Evolutionary conservation across 352 stramenopile genomes (phyloP).

Genomic region (Elongisporangium undulatum): DNA sequence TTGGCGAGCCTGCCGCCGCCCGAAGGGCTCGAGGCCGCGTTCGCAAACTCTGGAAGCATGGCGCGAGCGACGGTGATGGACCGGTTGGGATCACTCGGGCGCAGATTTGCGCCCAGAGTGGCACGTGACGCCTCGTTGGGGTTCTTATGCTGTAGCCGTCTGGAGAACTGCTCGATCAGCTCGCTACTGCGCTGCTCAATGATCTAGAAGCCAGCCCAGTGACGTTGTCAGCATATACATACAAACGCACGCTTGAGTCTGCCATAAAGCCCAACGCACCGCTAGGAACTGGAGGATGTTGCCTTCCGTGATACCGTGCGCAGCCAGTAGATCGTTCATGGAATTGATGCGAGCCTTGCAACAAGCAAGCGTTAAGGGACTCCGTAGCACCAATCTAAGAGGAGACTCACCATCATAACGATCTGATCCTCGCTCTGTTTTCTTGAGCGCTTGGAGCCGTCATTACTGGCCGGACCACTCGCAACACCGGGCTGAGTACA

Average conservation of each 20-base stretch:
- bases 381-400: too few species aligned
- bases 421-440: conserved; percentile 78
- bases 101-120: conserved; percentile 56
- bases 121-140: conserved; percentile 43
- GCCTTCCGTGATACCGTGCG: conserved; percentile 73
- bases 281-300: conserved; percentile 82
- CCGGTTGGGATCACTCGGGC: conserved; percentile 59
- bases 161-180: conserved; percentile 73
- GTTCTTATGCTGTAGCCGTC: conserved; percentile 65
- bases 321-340: conserved; percentile 78
- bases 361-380: too few species aligned
- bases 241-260: not conserved
- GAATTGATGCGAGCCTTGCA: conserved; percentile 76
- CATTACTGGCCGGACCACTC: not conserved
- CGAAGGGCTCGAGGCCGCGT: not conserved
- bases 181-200: conserved; percentile 81
- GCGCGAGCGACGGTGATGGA: conserved; percentile 42
- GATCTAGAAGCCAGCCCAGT: conserved; percentile 36
- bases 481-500: conserved; percentile 2
- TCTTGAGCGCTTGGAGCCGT: conserved; percentile 30
- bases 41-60: conserved; percentile 32
- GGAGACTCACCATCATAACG: conserved; percentile 49
- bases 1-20: not conserved
- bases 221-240: not conserved
- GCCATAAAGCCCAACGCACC: conserved; percentile 16